phyloP scores from a whole-genome alignment of 2,329 filamentous ascomycete species.

The Myriosclerotinia scirpicola region DNA sequence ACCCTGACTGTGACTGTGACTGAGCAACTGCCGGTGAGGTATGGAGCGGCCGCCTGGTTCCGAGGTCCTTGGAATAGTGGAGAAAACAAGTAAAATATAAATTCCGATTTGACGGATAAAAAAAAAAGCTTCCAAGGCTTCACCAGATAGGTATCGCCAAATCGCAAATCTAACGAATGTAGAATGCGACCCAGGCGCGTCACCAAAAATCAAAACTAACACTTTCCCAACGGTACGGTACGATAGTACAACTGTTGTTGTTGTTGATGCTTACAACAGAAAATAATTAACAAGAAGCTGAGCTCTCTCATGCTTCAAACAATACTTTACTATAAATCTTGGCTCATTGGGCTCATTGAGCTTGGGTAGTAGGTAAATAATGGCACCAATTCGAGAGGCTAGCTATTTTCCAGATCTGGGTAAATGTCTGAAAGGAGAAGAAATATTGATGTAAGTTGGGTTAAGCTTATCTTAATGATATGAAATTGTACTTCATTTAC shows the following conservation, averaged over 20 bases:
- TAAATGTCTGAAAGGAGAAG: slow-evolving; percentile 79
- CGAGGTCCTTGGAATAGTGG: too few relatives aligned
- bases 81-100: too few relatives aligned
- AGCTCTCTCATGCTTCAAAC: slow-evolving; percentile 36
- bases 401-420: slow-evolving; percentile 83
- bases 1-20: too few relatives aligned
- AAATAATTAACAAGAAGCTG: slow-evolving; percentile 13
- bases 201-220: neutral
- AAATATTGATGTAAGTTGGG: slow-evolving; percentile 70
- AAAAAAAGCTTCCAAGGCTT: too few relatives aligned
- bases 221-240: too few relatives aligned
- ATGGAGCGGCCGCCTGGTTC: too few relatives aligned
- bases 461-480: slow-evolving; percentile 5
- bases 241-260: too few relatives aligned
- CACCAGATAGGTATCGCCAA: too few relatives aligned
- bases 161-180: too few relatives aligned
- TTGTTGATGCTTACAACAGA: neutral
- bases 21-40: too few relatives aligned
- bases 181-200: too few relatives aligned
- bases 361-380: slow-evolving; percentile 54
- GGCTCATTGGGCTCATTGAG: slow-evolving; percentile 48
- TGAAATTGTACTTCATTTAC: neutral
- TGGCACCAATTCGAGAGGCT: slow-evolving; percentile 69
- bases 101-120: too few relatives aligned
- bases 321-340: slow-evolving; percentile 32